phyloP scores from a whole-genome alignment of 495 filamentous ascomycete species.

The Hypoxylon fragiforme region DNA sequence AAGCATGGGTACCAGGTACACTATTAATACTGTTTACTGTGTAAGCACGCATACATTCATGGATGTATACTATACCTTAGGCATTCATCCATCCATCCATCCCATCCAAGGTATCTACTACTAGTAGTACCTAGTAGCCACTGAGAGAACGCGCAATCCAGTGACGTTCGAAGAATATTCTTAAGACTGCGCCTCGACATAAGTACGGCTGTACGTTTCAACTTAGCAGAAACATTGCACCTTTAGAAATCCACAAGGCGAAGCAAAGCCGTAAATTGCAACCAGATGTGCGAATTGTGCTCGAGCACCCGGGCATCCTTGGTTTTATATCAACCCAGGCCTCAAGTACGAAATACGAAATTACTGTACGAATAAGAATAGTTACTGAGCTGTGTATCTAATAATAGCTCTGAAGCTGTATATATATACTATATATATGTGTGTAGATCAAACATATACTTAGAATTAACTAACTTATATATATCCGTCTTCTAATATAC shows the following conservation, averaged over 20 bases:
- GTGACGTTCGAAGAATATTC: constrained; percentile 14
- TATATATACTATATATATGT: too few species aligned
- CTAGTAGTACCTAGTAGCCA: neutral
- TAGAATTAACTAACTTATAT: constrained; percentile 16
- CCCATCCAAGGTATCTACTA: neutral
- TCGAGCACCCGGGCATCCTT: neutral
- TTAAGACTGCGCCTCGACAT: constrained; percentile 19
- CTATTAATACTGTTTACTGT: neutral
- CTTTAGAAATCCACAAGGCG: too few species aligned
- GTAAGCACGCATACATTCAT: too few species aligned
- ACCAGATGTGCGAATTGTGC: neutral
- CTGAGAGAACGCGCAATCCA: constrained; percentile 20
- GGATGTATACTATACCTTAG: too few species aligned
- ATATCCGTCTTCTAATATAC: constrained; percentile 25
- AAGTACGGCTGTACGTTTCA: neutral
- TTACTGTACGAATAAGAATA: too few species aligned
- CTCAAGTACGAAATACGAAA: too few species aligned
- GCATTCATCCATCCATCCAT: too few species aligned
- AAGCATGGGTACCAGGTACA: neutral
- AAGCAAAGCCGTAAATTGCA: constrained; percentile 9
- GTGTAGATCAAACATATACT: constrained; percentile 4
- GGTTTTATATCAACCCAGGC: too few species aligned
- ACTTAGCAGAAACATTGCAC: too few species aligned
- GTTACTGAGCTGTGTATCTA: too few species aligned
- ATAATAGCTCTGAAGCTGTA: too few species aligned